phyloP scores from a whole-genome alignment of 768 basidiomycete species.

The Mycena chlorophos region DNA sequence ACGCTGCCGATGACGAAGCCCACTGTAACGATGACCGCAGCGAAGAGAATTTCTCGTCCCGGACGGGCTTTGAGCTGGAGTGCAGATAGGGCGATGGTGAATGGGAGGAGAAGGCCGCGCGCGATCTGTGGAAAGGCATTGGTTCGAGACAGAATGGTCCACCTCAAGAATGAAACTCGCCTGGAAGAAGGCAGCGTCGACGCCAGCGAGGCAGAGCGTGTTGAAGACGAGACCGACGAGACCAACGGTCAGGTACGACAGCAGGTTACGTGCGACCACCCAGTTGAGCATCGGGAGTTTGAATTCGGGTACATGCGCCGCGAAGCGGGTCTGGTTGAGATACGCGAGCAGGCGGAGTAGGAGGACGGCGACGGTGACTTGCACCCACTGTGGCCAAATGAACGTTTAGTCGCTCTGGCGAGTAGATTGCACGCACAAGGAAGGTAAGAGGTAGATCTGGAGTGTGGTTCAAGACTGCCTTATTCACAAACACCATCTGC shows the following conservation, averaged over 20 bases:
- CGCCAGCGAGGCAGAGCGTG: not conserved
- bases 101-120: conserved; percentile 14
- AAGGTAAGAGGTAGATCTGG: conserved; percentile 1
- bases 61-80: conserved; percentile 3
- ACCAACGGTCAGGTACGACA: not conserved
- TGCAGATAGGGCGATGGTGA: conserved; percentile 14
- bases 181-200: conserved; percentile 17
- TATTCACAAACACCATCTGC: not conserved
- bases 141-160: not conserved
- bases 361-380: not conserved
- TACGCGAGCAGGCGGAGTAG: not conserved
- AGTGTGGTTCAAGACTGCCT: not conserved
- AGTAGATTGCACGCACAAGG: not conserved
- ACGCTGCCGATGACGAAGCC: conserved; percentile 12
- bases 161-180: not conserved
- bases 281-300: not conserved
- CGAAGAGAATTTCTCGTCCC: not conserved
- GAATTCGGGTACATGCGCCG: not conserved
- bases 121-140: conserved; percentile 6
- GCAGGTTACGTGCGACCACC: not conserved
- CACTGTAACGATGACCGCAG: conserved; percentile 10
- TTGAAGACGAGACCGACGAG: not conserved
- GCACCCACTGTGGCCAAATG: not conserved
- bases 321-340: not conserved
- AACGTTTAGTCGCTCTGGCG: not conserved